A percentile compares a stretch with the other conserved stretches of the same genome.
phyloP scores from a whole-genome alignment of 805 yeast species.

The Cephaloascus albidus region DNA sequence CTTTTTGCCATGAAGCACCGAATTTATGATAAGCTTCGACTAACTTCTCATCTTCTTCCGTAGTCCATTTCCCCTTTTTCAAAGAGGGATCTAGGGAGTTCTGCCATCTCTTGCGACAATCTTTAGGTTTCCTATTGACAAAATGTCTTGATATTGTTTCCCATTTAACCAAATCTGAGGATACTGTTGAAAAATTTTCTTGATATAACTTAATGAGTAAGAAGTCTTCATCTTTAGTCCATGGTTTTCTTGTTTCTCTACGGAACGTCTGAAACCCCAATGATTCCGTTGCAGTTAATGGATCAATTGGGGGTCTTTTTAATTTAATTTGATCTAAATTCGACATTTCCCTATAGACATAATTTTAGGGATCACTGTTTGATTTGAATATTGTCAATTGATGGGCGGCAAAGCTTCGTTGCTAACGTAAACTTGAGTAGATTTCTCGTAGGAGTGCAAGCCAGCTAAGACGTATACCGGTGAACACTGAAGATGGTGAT shows the following conservation, averaged over 20 bases:
- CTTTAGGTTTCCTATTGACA: conserved; percentile 59
- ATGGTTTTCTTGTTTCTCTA: conserved; percentile 51
- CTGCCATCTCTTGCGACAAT: conserved; percentile 82
- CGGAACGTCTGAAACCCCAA: conserved; percentile 70
- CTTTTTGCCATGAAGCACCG: conserved; percentile 85
- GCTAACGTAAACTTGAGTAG: too few species aligned
- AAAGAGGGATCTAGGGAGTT: conserved; percentile 77
- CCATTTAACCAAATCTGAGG: conserved; percentile 48
- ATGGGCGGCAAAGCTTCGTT: too few species aligned
- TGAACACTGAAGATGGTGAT: not conserved
- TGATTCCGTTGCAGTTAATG: conserved; percentile 55
- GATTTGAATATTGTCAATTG: too few species aligned
- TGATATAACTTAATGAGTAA: conserved; percentile 34
- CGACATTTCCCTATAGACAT: not conserved
- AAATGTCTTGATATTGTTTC: conserved; percentile 40
- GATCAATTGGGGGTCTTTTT: conserved; percentile 27
- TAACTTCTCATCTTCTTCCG: conserved; percentile 63
- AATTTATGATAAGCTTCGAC: conserved; percentile 52
- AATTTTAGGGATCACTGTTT: not conserved
- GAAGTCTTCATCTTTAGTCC: conserved; percentile 73
- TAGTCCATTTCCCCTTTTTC: conserved; percentile 81
- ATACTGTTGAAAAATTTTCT: conserved; percentile 19
- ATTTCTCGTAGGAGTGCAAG: not conserved
- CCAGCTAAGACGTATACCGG: not conserved
- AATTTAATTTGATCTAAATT: not conserved